These are phyloP conservation scores for Karstenula rhodostoma DNA, from an alignment of 2,329 filamentous ascomycete species.

Conservation along the genomic window DNA sequence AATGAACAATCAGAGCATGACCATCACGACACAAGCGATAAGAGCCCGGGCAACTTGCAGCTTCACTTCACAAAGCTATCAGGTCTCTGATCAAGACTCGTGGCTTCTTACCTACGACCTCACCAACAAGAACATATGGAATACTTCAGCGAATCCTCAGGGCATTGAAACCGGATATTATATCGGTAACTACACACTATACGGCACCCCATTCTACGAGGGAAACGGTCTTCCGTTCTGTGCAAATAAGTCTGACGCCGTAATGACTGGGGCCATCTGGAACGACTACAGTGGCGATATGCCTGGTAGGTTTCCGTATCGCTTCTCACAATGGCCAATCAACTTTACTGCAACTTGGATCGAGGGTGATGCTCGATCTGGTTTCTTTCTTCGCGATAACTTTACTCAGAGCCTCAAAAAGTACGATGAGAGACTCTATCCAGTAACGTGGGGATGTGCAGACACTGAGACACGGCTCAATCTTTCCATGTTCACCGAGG, in stretches of 20 bases:
- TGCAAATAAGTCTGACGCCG: background rate
- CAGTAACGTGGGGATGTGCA: background rate
- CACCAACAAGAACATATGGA: background rate
- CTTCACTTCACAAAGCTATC: conserved; percentile 13
- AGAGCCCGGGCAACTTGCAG: background rate
- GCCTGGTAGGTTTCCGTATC: background rate
- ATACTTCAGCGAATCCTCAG: background rate
- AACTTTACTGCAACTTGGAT: background rate
- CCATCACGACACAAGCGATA: background rate
- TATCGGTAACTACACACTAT: background rate
- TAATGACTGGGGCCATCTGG: background rate
- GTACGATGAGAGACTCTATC: background rate
- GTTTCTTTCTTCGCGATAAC: background rate
- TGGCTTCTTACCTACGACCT: conserved; percentile 4
- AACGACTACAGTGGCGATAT: background rate
- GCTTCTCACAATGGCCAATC: conserved; percentile 1
- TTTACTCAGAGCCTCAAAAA: background rate
- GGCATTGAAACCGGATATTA: background rate
- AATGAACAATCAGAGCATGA: background rate
- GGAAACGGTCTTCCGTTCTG: background rate
- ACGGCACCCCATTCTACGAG: background rate
- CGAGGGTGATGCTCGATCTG: background rate
- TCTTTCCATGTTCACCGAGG: conserved; percentile 11
- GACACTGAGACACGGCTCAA: background rate
- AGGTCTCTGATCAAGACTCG: conserved; percentile 6